A percentile compares a stretch with the other conserved stretches of the same genome.
phyloP scores from a whole-genome alignment of 768 basidiomycete species.

The Russula sp. region DNA sequence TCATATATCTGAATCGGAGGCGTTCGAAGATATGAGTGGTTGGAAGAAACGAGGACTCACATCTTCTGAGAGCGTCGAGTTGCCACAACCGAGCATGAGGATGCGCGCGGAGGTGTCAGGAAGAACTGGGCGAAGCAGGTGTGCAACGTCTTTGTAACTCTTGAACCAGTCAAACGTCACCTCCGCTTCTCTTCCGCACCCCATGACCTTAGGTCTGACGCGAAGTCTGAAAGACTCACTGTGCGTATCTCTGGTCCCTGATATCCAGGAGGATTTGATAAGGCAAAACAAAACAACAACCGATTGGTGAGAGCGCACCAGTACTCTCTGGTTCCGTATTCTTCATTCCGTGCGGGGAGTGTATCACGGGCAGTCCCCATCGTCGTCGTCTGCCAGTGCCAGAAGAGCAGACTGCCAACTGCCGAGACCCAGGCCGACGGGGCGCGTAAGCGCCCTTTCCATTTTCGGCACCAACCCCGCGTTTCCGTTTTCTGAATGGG shows the following conservation, averaged over 20 bases:
- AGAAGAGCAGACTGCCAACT: background rate
- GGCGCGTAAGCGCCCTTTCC: background rate
- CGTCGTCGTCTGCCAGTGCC: background rate
- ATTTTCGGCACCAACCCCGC: background rate
- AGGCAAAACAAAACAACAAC: background rate
- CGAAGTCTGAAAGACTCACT: conserved; percentile 35
- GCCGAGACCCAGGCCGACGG: background rate
- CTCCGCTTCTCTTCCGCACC: conserved; percentile 42
- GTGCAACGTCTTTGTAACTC: conserved; percentile 64
- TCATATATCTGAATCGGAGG: conserved; percentile 62
- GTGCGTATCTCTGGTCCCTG: conserved; percentile 65
- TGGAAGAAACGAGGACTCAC: conserved; percentile 29
- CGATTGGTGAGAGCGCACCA: conserved; percentile 39
- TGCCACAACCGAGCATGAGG: conserved; percentile 80
- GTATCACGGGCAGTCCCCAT: conserved; percentile 3
- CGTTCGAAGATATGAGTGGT: background rate
- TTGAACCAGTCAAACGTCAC: conserved; percentile 83
- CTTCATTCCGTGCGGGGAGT: conserved; percentile 57
- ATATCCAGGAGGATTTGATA: background rate
- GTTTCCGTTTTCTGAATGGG: background rate
- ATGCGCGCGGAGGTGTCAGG: conserved; percentile 55
- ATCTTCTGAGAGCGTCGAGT: conserved; percentile 73
- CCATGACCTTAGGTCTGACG: background rate
- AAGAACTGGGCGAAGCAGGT: conserved; percentile 51
- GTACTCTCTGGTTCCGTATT: conserved; percentile 61